These are phyloP conservation scores for Cardamine resedifolia DNA, from an alignment of 345 rosid species.

Conservation along the genomic window DNA sequence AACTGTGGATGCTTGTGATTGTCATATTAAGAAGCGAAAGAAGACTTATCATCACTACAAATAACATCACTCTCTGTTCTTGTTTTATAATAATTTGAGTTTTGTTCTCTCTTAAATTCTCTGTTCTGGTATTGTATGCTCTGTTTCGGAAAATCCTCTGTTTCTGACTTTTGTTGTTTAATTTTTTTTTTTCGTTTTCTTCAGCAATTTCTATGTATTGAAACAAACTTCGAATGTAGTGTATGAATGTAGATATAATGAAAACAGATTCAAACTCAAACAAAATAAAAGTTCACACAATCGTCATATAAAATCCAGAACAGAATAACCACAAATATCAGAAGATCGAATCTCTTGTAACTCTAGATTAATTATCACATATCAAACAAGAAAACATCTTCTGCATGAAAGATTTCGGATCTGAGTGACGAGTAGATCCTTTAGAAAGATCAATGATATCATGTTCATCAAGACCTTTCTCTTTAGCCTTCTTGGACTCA, in stretches of 20 bases:
- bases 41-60: conserved; percentile 28
- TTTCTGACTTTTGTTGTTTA: conserved; percentile 10
- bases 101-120: neutral
- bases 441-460: conserved; percentile 39
- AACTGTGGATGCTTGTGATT: conserved; percentile 47
- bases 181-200: no score
- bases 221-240: no score
- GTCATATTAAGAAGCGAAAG: conserved; percentile 54
- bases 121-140: conserved; percentile 6
- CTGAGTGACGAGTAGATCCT: conserved; percentile 18
- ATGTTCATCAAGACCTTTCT: conserved; percentile 38
- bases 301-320: neutral
- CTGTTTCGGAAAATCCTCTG: neutral
- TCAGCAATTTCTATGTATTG: neutral
- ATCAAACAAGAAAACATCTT: conserved; percentile 57
- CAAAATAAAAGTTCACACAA: neutral
- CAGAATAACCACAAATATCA: conserved; percentile 7
- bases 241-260: no score
- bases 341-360: neutral
- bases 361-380: conserved; percentile 44
- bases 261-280: neutral
- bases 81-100: neutral
- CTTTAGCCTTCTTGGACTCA: conserved; percentile 50
- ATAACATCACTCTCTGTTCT: conserved; percentile 5
- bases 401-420: conserved; percentile 39